Percentiles rank a stretch among this genome's conserved stretches.
phyloP scores from a whole-genome alignment of 371 early-diverging fungal genomes.

The Rhizopus sp. region DNA sequence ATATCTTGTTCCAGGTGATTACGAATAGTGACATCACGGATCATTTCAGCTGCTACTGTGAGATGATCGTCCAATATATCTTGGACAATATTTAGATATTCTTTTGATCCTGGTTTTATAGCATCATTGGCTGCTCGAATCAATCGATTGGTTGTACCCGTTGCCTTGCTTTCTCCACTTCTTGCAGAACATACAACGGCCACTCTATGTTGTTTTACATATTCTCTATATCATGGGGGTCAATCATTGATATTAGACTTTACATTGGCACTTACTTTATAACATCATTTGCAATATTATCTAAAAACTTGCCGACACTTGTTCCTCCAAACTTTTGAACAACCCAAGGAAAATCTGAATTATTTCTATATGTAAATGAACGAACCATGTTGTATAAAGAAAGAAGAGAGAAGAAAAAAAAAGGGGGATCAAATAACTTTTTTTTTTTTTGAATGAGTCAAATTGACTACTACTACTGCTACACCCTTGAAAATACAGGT shows the following conservation, averaged over 20 bases:
- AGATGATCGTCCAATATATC: constrained; percentile 85
- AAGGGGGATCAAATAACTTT: constrained; percentile 1
- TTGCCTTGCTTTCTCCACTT: constrained; percentile 75
- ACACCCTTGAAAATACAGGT: constrained; percentile 1
- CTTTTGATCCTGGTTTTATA: constrained; percentile 60
- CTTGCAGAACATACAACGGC: constrained; percentile 84
- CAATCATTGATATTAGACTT: background rate
- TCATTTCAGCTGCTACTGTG: constrained; percentile 63
- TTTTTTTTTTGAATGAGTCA: background rate
- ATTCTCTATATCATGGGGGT: constrained; percentile 31
- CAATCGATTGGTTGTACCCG: constrained; percentile 77
- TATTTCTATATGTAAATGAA: constrained; percentile 24
- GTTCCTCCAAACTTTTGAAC: constrained; percentile 92
- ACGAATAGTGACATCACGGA: constrained; percentile 54
- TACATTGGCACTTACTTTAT: constrained; percentile 45
- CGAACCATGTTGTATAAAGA: constrained; percentile 19
- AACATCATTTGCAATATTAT: constrained; percentile 60
- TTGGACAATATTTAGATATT: constrained; percentile 73
- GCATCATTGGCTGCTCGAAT: constrained; percentile 76
- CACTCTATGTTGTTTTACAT: constrained; percentile 66
- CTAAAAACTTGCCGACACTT: constrained; percentile 81
- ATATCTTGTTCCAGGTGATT: constrained; percentile 60
- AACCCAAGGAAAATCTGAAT: constrained; percentile 57
- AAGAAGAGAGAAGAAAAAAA: constrained; percentile 12
- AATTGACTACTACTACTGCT: background rate